Conservation (phyloP, 2,329 filamentous ascomycete genomes). For the Colletotrichum sp. region DNA sequence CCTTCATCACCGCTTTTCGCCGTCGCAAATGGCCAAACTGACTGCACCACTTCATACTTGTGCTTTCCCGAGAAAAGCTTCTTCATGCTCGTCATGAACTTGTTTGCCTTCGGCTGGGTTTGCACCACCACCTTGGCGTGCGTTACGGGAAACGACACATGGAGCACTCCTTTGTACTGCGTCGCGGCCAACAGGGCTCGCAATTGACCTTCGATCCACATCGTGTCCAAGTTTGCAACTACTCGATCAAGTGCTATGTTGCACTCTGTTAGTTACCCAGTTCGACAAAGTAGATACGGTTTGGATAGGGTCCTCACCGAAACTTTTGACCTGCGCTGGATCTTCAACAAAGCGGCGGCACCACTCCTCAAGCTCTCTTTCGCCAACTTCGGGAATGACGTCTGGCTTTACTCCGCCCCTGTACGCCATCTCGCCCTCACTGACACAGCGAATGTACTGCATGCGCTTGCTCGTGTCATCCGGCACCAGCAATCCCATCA, state of each 20-base stretch:
- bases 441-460: slow-evolving; percentile 59
- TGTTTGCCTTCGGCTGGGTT: slow-evolving; percentile 56
- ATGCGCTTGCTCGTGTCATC: slow-evolving; percentile 48
- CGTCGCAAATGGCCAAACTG: slow-evolving; percentile 63
- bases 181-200: slow-evolving; percentile 54
- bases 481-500: slow-evolving; percentile 57
- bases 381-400: slow-evolving; percentile 46
- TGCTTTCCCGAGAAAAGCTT: slow-evolving; percentile 57
- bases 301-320: slow-evolving; percentile 29
- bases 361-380: slow-evolving; percentile 53
- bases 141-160: slow-evolving; percentile 53
- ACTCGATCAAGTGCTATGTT: slow-evolving; percentile 47
- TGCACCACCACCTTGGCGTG: slow-evolving; percentile 55
- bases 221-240: slow-evolving; percentile 59
- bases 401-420: slow-evolving; percentile 50
- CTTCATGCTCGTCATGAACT: slow-evolving; percentile 57
- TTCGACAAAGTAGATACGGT: background rate
- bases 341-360: slow-evolving; percentile 53
- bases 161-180: slow-evolving; percentile 54
- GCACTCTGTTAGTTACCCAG: background rate
- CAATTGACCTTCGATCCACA: slow-evolving; percentile 59
- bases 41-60: slow-evolving; percentile 60
- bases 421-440: slow-evolving; percentile 52
- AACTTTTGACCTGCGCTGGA: slow-evolving; percentile 48
- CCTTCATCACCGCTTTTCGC: slow-evolving; percentile 47